A percentile compares a stretch with the other conserved stretches of the same genome.
These are phyloP conservation scores for Botrytis porri DNA, from an alignment of 2,329 filamentous ascomycete species.

Conservation along the genomic window DNA sequence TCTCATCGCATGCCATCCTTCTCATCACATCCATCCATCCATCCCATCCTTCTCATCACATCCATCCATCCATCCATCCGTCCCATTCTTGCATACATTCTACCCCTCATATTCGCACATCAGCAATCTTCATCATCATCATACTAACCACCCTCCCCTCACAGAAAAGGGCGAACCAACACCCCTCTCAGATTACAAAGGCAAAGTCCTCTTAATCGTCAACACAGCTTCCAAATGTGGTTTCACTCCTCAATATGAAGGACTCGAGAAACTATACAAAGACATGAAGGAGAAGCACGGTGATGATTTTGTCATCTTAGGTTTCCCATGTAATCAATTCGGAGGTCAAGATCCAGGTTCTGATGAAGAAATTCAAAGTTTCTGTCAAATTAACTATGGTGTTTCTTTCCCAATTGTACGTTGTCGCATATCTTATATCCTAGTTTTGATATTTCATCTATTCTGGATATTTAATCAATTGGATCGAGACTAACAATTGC, in stretches of 20 bases:
- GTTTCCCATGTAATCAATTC: conserved; percentile 99
- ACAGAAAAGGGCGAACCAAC: conserved; percentile 72
- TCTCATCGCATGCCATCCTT: not conserved
- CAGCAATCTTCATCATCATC: conserved; percentile 6
- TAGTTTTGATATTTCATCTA: too few relatives aligned
- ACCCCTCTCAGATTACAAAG: conserved; percentile 68
- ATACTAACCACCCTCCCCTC: conserved; percentile 17
- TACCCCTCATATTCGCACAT: not conserved
- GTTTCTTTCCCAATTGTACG: conserved; percentile 81
- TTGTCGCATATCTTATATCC: too few relatives aligned
- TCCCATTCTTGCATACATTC: not conserved
- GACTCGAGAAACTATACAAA: conserved; percentile 89
- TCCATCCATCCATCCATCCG: too few relatives aligned
- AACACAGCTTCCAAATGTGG: conserved; percentile 99
- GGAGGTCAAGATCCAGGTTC: conserved; percentile 75
- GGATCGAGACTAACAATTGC: not conserved
- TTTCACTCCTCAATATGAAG: conserved; percentile 93
- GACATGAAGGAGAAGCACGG: conserved; percentile 60
- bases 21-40: not conserved
- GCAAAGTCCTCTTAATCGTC: conserved; percentile 92
- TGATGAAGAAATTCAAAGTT: conserved; percentile 75
- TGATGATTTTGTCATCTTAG: conserved; percentile 77
- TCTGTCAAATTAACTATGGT: conserved; percentile 93
- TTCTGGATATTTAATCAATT: not conserved
- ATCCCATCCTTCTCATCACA: not conserved